These are phyloP conservation scores for Plectranthus barbatus DNA, from an alignment of 257 asterid genomes.

Conservation along the genomic window DNA sequence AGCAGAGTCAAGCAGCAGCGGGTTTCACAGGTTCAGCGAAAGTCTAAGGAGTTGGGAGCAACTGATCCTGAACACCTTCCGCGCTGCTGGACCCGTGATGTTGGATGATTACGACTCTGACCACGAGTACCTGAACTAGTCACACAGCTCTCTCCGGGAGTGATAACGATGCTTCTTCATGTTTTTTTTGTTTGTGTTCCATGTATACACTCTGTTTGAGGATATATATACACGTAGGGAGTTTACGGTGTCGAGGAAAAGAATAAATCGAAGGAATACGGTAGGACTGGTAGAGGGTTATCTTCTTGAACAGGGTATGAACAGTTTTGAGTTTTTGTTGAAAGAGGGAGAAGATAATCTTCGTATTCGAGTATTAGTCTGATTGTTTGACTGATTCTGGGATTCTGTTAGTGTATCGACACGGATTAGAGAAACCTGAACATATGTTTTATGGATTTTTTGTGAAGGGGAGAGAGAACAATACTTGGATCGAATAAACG, in stretches of 20 bases:
- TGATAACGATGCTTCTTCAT: not conserved
- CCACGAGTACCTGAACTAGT: conserved; percentile 19
- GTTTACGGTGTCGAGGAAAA: not conserved
- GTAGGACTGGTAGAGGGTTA: no score
- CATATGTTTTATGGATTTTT: not conserved
- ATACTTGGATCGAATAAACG: not conserved
- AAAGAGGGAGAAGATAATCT: not conserved
- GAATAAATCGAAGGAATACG: not conserved
- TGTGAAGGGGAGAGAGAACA: not conserved
- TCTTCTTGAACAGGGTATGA: no score
- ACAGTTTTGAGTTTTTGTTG: not conserved
- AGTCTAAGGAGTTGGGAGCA: conserved; percentile 60
- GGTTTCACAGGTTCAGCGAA: conserved; percentile 34
- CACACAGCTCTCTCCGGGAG: not conserved
- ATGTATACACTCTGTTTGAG: no score
- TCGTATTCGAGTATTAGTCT: not conserved
- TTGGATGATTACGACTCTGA: conserved; percentile 31
- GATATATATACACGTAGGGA: not conserved
- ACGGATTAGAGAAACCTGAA: not conserved
- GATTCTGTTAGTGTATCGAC: not conserved
- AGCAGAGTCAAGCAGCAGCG: conserved; percentile 32
- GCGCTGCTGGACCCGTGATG: conserved; percentile 36
- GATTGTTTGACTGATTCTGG: not conserved
- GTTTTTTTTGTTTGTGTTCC: not conserved
- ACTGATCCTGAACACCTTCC: conserved; percentile 32